These are phyloP conservation scores for Solanum pennellii DNA, from an alignment of 257 asterid species.

Conservation along the genomic window DNA sequence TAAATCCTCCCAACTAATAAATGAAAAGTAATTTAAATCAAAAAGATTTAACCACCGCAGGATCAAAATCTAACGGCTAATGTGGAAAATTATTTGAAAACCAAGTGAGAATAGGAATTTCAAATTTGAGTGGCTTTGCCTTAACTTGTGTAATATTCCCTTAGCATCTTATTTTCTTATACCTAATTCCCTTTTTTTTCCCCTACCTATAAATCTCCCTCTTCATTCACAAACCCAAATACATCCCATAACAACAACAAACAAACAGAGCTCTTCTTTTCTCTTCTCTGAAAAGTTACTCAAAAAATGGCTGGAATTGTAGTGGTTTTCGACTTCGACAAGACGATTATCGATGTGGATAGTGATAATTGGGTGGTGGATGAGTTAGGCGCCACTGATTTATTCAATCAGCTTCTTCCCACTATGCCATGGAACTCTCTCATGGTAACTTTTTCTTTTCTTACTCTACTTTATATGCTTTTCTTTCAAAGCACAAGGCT, in stretches of 20 bases:
- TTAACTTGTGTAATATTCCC: slow-evolving; percentile 25
- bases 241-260: not conserved
- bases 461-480: not conserved
- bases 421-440: slow-evolving; percentile 29
- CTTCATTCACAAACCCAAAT: not conserved
- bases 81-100: too few species aligned
- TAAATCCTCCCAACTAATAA: not conserved
- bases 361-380: slow-evolving; percentile 27
- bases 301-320: slow-evolving; percentile 4
- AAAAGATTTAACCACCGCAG: not conserved
- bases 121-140: not conserved
- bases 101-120: not conserved
- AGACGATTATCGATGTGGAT: slow-evolving; percentile 23
- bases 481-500: too few species aligned
- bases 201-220: not conserved
- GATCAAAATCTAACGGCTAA: slow-evolving; percentile 13
- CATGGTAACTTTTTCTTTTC: slow-evolving; percentile 3
- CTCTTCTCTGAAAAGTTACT: not conserved
- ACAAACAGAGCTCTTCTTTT: not conserved
- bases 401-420: slow-evolving; percentile 16
- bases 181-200: not conserved
- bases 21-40: not conserved
- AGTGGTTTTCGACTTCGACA: slow-evolving; percentile 20
- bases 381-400: slow-evolving; percentile 9
- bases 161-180: slow-evolving; percentile 17